Evolutionary conservation across 2,329 filamentous ascomycete genomes (phyloP), one percentile per base, ranked within the genome.

Genomic region (Verruconis gallopava): DNA sequence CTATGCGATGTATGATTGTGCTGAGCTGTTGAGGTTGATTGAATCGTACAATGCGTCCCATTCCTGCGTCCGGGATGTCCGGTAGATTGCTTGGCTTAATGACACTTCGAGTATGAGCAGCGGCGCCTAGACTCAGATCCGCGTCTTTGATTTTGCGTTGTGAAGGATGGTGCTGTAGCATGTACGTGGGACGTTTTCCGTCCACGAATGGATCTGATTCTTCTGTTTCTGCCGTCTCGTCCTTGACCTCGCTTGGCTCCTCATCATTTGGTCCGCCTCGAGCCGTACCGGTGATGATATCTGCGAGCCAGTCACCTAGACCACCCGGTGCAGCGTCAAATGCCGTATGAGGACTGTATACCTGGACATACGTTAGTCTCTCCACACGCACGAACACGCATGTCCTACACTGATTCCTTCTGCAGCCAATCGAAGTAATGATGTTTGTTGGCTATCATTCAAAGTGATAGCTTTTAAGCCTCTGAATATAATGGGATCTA

Each of bases 401-500:
- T 17, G 2, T 44, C 48, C 11, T 53, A 58, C 86, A 49, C 86
- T 93, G 53, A 98, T 85, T 25, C 89, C 88, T 58, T 83, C 77
- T 48, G 84, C 81, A 37, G 81, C 82, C 11, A 98, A 73, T 35
- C 80, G 75, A 3, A 98, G 71, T 21, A 98, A 74, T 4, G 84
- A 84, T 34, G 79, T 73, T 58, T 98, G 91, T 60, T 96, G 91
- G 6, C 85, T 74, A 56, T 98, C 83, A 47, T 72, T 72, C 37
- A 86, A 73, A 22, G 85, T 93, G 56, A 98, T 68, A 49, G 84
- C 81, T 64, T 95, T 98, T 51, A 98, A 71, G 41, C 83, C 83
- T 38, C 83, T 78, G 69, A 98, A 98, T 57, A 98, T 96, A 58
- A 96, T 91, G 17, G 91, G 91, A 62, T 98, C 85, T 93, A 51